Conservation (phyloP, 768 basidiomycete genomes). For the Krasilnikovozyma curviuscula region DNA sequence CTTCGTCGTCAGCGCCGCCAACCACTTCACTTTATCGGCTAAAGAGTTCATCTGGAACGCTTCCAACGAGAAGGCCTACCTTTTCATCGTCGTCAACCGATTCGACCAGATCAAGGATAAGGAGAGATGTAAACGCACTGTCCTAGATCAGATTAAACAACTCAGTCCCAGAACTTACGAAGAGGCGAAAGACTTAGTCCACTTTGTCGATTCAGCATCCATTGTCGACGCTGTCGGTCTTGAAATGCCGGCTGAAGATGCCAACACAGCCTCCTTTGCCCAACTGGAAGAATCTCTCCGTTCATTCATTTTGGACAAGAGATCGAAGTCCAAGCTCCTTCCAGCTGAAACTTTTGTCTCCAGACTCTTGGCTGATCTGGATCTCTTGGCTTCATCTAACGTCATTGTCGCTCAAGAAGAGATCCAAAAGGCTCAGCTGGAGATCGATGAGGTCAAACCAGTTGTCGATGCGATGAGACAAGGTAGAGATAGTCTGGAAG, state of each 20-base stretch:
- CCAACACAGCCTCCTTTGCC: slow-evolving; percentile 40
- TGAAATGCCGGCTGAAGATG: slow-evolving; percentile 13
- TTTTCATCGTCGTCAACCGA: slow-evolving; percentile 98
- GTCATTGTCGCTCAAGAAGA: slow-evolving; percentile 66
- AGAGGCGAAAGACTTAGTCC: slow-evolving; percentile 79
- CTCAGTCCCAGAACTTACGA: slow-evolving; percentile 83
- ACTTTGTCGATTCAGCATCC: slow-evolving; percentile 72
- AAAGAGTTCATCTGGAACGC: slow-evolving; percentile 85
- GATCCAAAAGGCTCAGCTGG: slow-evolving; percentile 46
- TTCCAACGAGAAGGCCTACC: slow-evolving; percentile 87
- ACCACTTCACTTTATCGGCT: slow-evolving; percentile 90
- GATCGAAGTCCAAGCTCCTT: slow-evolving; percentile 85
- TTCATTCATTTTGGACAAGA: slow-evolving; percentile 87
- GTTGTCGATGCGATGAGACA: slow-evolving; percentile 72
- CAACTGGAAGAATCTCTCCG: slow-evolving; percentile 75
- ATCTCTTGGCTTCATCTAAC: slow-evolving; percentile 68
- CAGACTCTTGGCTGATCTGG: slow-evolving; percentile 75
- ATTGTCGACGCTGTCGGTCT: slow-evolving; percentile 1
- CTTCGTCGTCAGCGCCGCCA: slow-evolving; percentile 93
- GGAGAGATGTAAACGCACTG: slow-evolving; percentile 65
- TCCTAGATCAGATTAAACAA: slow-evolving; percentile 83
- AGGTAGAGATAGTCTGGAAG: slow-evolving; percentile 54
- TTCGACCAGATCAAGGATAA: slow-evolving; percentile 91
- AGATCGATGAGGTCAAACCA: slow-evolving; percentile 51
- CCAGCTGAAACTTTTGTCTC: slow-evolving; percentile 80